A percentile compares a stretch with the other conserved stretches of the same genome.
phyloP scores from a whole-genome alignment of 331 rosid species.

The Pyracantha coccinea region DNA sequence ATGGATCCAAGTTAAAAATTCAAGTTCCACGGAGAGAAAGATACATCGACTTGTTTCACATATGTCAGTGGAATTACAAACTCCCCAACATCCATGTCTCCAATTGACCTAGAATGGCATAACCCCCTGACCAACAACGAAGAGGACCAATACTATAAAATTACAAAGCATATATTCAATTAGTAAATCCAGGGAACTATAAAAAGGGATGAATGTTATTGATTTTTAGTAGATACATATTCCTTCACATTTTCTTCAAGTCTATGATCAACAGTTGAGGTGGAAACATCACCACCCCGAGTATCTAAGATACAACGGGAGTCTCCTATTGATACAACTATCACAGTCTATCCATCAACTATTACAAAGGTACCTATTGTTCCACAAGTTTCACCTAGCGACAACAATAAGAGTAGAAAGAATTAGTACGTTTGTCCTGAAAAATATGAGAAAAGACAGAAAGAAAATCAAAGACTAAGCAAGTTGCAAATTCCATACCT shows the following conservation, averaged over 20 bases:
- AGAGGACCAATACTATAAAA: conserved; percentile 86
- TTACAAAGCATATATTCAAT: conserved; percentile 10
- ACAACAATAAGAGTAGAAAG: conserved; percentile 4
- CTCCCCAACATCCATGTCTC: conserved; percentile 98
- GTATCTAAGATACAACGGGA: conserved; percentile 92
- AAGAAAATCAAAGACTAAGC: background rate
- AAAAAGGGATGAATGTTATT: background rate
- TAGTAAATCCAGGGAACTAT: background rate
- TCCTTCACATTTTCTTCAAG: conserved; percentile 93
- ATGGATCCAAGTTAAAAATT: background rate
- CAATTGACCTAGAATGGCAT: conserved; percentile 94
- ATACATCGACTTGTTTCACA: conserved; percentile 95
- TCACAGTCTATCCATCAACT: conserved; percentile 95
- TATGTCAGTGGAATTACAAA: conserved; percentile 85
- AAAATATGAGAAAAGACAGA: background rate
- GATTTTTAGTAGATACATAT: conserved; percentile 30
- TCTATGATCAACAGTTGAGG: conserved; percentile 89
- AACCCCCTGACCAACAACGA: conserved; percentile 97
- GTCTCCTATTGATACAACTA: conserved; percentile 96
- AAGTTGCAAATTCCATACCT: conserved; percentile 36
- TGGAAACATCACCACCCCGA: conserved; percentile 74
- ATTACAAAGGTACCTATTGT: conserved; percentile 91
- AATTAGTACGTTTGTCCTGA: background rate
- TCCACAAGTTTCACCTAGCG: conserved; percentile 92
- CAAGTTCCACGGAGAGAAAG: background rate